Conservation (phyloP, 129 eudicot species). For the Heracleum sosnowskyi region DNA sequence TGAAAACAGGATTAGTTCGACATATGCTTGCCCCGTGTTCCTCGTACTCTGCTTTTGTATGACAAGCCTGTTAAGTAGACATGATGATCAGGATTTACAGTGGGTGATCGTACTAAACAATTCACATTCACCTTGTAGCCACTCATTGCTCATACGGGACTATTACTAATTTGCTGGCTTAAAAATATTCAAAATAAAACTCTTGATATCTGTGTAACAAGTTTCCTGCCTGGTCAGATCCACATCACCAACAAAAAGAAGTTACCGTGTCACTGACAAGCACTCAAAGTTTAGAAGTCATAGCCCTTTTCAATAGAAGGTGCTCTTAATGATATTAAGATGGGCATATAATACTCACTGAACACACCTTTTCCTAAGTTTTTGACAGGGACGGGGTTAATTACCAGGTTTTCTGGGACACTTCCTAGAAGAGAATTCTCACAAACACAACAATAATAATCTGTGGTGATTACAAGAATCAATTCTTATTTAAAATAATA, state of each 20-base stretch:
- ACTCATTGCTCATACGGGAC: neutral
- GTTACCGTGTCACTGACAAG: neutral
- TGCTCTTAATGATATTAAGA: neutral
- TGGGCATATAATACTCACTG: neutral
- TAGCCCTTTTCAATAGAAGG: neutral
- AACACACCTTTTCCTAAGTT: too few species aligned
- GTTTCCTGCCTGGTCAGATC: neutral
- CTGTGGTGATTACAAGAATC: too few species aligned
- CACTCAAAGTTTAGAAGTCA: too few species aligned
- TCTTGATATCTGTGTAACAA: neutral
- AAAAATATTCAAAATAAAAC: neutral
- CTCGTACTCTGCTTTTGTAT: constrained; percentile 95
- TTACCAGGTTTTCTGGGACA: too few species aligned
- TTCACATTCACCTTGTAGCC: neutral
- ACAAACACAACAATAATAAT: too few species aligned
- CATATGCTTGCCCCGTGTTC: constrained; percentile 98
- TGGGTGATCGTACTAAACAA: neutral
- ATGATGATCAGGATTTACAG: neutral
- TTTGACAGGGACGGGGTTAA: too few species aligned
- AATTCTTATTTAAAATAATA: too few species aligned
- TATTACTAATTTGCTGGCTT: neutral
- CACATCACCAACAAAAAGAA: neutral
- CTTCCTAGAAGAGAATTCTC: too few species aligned
- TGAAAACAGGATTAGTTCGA: constrained; percentile 96
- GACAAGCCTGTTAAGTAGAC: constrained; percentile 62